Base-by-base conservation (phyloP, 202 grass and related monocot genomes). In the Setaria viridis region DNA sequence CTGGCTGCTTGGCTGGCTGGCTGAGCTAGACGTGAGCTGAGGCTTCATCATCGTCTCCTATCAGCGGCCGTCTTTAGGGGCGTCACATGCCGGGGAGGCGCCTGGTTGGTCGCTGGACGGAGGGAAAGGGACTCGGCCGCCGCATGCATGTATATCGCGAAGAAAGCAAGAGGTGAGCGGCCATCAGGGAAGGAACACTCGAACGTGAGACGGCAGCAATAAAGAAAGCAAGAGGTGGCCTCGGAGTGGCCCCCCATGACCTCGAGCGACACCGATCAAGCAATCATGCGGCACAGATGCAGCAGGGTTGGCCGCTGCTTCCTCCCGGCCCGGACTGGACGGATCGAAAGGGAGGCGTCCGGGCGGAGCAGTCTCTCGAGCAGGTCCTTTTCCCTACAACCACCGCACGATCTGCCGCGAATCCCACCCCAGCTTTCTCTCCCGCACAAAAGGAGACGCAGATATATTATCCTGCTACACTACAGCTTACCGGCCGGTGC, bases 381-480 rank as follows among this genome's bases (percentile, higher is more conserved):
- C 49, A 48, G 42, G 71, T 75, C 83, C 25, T 82, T 82, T 71
- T 90, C 80, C 67, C 75, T 80, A 50, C 85, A 87, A 53, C 76
- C 59, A 80, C 89, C 20, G 21, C 75, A 60, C 45, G 29, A 84
- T 89, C 80, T 47, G 48, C 79, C 4, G 58, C 80, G 19, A 21
- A 75, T 65, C 78, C 63, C 8, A 46, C 72, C 41, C 0, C 17
- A 7, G 14, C 32, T 58, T 72, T 20, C 62, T 87, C 25, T 55
- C n/a, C 53, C 67, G 2, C 60, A 10, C 42, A 79, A 56, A 62
- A 87, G 79, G 21, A 56, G 63, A 13, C 2, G 20, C 14, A 43
- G 39, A 62, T 70, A 80, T 32, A 73, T 67, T 75, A 65, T 41
- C 33, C 12, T 53, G 7, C 75, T 5, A 12, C 25, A 55, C 83